phyloP scores from a whole-genome alignment of 2,329 filamentous ascomycete genomes.

The Cylindrodendrum hubeiense region DNA sequence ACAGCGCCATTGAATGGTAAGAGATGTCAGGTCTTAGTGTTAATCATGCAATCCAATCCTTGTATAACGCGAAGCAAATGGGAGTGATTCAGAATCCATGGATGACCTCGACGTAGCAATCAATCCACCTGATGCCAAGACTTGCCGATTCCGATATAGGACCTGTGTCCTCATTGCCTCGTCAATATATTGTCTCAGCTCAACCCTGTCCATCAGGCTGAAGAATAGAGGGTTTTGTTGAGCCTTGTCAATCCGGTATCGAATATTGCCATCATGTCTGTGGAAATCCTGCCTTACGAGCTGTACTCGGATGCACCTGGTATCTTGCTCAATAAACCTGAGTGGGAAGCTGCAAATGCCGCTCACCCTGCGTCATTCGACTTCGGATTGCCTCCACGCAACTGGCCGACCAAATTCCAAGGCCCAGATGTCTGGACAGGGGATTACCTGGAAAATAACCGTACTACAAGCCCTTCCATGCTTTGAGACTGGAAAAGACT shows the following conservation, averaged over 20 bases:
- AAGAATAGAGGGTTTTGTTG: too few species aligned
- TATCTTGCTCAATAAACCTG: background rate
- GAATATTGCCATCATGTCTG: background rate
- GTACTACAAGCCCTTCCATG: background rate
- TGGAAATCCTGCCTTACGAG: background rate
- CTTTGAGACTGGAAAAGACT: background rate
- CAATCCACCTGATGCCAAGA: too few species aligned
- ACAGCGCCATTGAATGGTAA: too few species aligned
- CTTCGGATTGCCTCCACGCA: background rate
- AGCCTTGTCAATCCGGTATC: background rate
- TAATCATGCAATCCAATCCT: too few species aligned
- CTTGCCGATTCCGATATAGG: too few species aligned
- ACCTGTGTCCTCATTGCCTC: too few species aligned
- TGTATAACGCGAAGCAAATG: too few species aligned
- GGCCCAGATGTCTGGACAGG: conserved; percentile 6
- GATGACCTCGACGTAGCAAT: too few species aligned
- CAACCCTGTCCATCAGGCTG: background rate
- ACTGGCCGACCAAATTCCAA: background rate
- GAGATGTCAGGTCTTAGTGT: too few species aligned
- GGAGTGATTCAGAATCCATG: too few species aligned
- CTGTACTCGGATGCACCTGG: conserved; percentile 7
- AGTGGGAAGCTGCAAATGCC: conserved; percentile 8
- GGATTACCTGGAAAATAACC: background rate
- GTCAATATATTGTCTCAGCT: too few species aligned
- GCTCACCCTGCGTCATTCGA: background rate